These are phyloP conservation scores for Colletotrichum sp. DNA, from an alignment of 2,329 filamentous ascomycete genomes.

Conservation along the genomic window DNA sequence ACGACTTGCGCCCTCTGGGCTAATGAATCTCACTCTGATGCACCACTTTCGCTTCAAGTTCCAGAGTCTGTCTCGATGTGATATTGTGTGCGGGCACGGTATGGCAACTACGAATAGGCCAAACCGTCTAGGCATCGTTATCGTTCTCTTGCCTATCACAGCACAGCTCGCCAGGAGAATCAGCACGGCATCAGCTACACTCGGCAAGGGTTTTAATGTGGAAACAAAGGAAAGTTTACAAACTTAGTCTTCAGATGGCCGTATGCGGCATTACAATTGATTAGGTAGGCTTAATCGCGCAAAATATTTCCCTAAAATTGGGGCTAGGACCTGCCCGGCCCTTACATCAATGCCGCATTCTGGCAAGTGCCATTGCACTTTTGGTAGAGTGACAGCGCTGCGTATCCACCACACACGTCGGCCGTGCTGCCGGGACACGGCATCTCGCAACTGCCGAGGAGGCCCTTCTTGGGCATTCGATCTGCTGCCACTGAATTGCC, in stretches of 20 bases:
- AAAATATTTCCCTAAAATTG: not conserved
- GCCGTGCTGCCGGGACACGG: conserved; percentile 17
- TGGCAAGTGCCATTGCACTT: conserved; percentile 34
- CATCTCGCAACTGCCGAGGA: conserved; percentile 43
- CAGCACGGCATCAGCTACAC: not conserved
- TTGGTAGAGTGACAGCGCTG: conserved; percentile 36
- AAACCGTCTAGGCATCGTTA: not conserved
- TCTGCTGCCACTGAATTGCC: conserved; percentile 29
- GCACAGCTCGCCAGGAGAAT: not conserved
- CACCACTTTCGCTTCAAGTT: not conserved
- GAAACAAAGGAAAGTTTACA: not conserved
- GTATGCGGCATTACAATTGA: not conserved
- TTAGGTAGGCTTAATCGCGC: not conserved
- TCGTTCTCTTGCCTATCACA: not conserved
- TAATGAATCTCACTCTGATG: conserved; percentile 10
- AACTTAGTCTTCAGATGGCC: not conserved
- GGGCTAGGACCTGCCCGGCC: not conserved
- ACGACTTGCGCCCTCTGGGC: not conserved
- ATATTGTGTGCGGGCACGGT: not conserved
- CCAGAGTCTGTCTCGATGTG: not conserved
- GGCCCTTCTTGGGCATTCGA: conserved; percentile 38
- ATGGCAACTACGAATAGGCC: not conserved
- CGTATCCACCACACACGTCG: conserved; percentile 27
- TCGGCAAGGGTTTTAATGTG: not conserved
- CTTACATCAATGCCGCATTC: conserved; percentile 24